Percentiles rank a stretch among this genome's conserved stretches.
Evolutionary conservation across 164 flowering plant genomes (phyloP).

Genomic region (Aristolochia californica): DNA sequence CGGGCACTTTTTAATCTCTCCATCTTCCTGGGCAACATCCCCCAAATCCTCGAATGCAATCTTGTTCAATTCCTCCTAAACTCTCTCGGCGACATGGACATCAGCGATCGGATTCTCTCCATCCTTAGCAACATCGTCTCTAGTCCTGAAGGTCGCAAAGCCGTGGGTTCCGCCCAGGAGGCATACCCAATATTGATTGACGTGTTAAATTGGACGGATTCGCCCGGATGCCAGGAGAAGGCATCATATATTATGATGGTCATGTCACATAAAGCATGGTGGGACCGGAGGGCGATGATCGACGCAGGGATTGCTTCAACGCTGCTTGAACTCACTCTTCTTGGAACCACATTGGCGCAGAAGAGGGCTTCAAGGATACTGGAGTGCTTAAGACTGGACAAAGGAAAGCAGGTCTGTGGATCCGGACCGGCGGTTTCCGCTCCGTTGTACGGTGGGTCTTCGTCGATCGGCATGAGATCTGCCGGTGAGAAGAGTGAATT

Average conservation of each 20-base stretch:
- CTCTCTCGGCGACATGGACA: conserved; percentile 65
- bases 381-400: conserved; percentile 66
- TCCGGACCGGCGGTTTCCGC: conserved; percentile 47
- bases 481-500: conserved; percentile 5
- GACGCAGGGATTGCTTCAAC: conserved; percentile 68
- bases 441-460: conserved; percentile 53
- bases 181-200: conserved; percentile 61
- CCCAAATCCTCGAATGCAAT: conserved; percentile 40
- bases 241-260: conserved; percentile 78
- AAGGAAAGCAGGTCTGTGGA: conserved; percentile 68
- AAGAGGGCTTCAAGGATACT: conserved; percentile 89
- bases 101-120: conserved; percentile 62
- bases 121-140: conserved; percentile 69
- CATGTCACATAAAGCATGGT: conserved; percentile 81
- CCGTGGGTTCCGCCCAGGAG: conserved; percentile 38
- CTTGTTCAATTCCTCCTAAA: conserved; percentile 39
- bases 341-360: conserved; percentile 89
- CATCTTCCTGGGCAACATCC: conserved; percentile 47
- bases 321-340: conserved; percentile 71
- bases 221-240: conserved; percentile 85
- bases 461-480: conserved; percentile 18
- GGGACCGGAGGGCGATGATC: conserved; percentile 70
- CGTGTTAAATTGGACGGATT: conserved; percentile 76
- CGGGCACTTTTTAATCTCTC: conserved; percentile 84
- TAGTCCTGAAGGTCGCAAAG: conserved; percentile 60